phyloP scores from a whole-genome alignment of 805 yeast species.

The Wickerhamomyces alni region DNA sequence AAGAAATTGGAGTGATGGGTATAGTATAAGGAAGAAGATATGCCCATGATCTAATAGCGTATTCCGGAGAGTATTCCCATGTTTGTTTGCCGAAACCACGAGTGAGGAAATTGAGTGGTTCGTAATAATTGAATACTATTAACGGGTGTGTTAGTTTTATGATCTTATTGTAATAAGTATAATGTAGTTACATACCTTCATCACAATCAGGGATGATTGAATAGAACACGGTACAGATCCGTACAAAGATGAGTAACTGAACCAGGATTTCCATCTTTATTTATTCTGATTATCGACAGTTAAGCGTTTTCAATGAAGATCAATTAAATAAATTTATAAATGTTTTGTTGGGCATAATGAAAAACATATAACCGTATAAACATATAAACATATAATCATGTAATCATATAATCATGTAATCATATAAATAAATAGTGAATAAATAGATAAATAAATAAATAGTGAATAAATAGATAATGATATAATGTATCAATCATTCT shows the following conservation, averaged over 20 bases:
- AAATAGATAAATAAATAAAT: slow-evolving; percentile 3
- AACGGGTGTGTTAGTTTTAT: not conserved
- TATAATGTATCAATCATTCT: slow-evolving; percentile 3
- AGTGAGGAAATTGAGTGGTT: slow-evolving; percentile 72
- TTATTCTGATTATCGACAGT: not conserved
- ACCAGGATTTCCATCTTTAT: slow-evolving; percentile 1
- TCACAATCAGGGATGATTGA: slow-evolving; percentile 88
- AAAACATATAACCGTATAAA: not conserved
- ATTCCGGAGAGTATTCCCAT: slow-evolving; percentile 93
- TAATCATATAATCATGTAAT: not conserved
- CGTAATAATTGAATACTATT: slow-evolving; percentile 81
- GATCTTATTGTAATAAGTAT: not conserved
- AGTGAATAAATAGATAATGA: slow-evolving; percentile 2
- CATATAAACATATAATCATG: slow-evolving; percentile 3
- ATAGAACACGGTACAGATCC: slow-evolving; percentile 39
- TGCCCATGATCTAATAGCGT: slow-evolving; percentile 82
- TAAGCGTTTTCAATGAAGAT: too few species aligned
- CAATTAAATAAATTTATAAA: too few species aligned
- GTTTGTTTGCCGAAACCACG: slow-evolving; percentile 90
- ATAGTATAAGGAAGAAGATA: slow-evolving; percentile 46
- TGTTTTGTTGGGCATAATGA: not conserved
- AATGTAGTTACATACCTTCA: slow-evolving; percentile 39
- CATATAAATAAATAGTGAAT: not conserved
- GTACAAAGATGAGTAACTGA: slow-evolving; percentile 16
- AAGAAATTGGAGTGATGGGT: slow-evolving; percentile 17